Base-by-base conservation (phyloP, 1,139 yeast species). In the Yamadazyma atmosphaerica region DNA sequence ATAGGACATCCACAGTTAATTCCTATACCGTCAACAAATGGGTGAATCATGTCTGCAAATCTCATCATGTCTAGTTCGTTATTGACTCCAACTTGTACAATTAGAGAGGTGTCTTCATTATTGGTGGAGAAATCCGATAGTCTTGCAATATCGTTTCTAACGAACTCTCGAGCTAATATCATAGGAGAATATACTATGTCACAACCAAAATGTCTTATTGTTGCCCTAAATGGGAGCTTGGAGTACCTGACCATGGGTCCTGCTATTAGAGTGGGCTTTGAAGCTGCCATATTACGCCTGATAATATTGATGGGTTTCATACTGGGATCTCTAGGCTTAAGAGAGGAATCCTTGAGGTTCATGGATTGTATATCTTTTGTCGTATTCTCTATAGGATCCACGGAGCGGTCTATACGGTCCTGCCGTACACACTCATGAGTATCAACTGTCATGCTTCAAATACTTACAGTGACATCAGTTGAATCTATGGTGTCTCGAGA, bases 201-300 rank as follows among this genome's bases (percentile, higher is more conserved):
- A 33, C 82, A 79, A 40, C 76, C 70, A 56, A 81, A 89, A 36
- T 83, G 81, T 31, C 96, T 73, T 11, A 90, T 78, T 4, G 87
- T 65, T 44, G 86, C 86, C 35, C 98, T 74, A 55, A 92, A 92
- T 3, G 98, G 96, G 31, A 94, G 74, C 60, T 92, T 92, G 1
- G 96, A 88, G 65, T 92, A 92, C 38, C 98, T 71, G 1, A 92
- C 98, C 98, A 92, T 92, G 5, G 98, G 98, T 0, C 98, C 98
- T 0, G 95, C 92, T 12, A 92, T 77, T 43, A 73, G 77, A 0
- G 83, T 92, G 0, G 89, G 87, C 40, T 87, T 64, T 1, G 74
- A 74, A 41, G 12, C 43, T 48, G 41, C 61, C 58, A 50, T 77
- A 67, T 45, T 45, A 37, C 45, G 26, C 27, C 41, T 41, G 10